Base-by-base conservation (phyloP, 768 basidiomycete genomes). In the Porpolomopsis calyptriformis region DNA sequence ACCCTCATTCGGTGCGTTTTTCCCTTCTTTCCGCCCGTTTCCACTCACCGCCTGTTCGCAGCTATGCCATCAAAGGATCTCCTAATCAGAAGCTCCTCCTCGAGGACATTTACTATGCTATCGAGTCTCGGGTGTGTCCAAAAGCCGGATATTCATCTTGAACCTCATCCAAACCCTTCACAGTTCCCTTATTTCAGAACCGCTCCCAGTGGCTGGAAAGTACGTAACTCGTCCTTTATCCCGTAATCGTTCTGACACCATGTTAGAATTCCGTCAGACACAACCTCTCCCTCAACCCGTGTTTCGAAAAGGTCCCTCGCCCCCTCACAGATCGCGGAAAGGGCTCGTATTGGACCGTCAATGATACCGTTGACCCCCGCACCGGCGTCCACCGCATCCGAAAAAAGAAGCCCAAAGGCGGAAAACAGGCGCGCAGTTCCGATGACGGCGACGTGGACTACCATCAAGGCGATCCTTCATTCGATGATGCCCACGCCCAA, bases 191-290 rank as follows among this genome's bases (percentile, higher is more conserved):
- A 90, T 61, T 91, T 91, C 67, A 69, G 87, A 63, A 80, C 73
- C 23, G 88, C 88, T 4, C 86, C 87, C 29, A 80, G 80, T 50
- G 88, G 88, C n/a, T 91, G 88, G 88, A 91, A 91, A 72, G 87
- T 87, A 57, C 74, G 80, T 63, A 40, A 38, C 2, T 18, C 22
- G 31, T 26, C 6, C n/a, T 40, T 55, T 56, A 35, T 43, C 19
- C 43, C 46, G 51, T 58, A 44, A 57, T 50, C 53, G 47, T 48
- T 14, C 52, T 44, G 57, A 51, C 64, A 44, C 49, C 43, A 22
- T 50, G 27, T 45, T 56, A 91, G 88, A 91, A 91, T 59, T 90
- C 88, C 34, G 87, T 91, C 52, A 82, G 88, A 40, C 88, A 91
- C 63, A 91, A 91, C 56, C 74, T 91, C 20, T 91, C 88, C 4